Evolutionary conservation across 495 filamentous ascomycete genomes (phyloP).

Genomic region (Neurospora cerealis): DNA sequence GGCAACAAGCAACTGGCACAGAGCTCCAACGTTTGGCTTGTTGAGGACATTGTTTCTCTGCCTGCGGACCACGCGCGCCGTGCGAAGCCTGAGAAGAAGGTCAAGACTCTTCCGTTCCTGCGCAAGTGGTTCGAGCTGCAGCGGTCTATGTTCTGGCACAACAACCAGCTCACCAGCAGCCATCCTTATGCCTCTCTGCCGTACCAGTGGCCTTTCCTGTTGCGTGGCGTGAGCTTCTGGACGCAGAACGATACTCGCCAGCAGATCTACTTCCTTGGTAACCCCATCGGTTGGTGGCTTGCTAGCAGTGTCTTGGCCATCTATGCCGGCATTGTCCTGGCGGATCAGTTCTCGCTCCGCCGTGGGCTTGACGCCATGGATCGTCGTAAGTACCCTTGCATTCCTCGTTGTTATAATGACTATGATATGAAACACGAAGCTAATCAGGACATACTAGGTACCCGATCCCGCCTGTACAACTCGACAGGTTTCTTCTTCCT

Average conservation of each 20-base stretch:
- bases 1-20: slow-evolving; percentile 94
- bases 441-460: slow-evolving; percentile 42
- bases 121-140: slow-evolving; percentile 95
- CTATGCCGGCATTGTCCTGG: slow-evolving; percentile 83
- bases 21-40: slow-evolving; percentile 87
- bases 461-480: slow-evolving; percentile 91
- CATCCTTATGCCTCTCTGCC: slow-evolving; percentile 92
- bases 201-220: slow-evolving; percentile 95
- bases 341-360: slow-evolving; percentile 85
- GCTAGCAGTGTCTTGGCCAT: slow-evolving; percentile 84
- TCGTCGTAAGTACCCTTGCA: slow-evolving; percentile 57
- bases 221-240: slow-evolving; percentile 98
- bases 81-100: slow-evolving; percentile 58
- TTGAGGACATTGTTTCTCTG: slow-evolving; percentile 81
- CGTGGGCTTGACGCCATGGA: slow-evolving; percentile 91
- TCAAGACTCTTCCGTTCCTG: slow-evolving; percentile 78
- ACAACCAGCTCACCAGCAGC: slow-evolving; percentile 92
- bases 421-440: background rate
- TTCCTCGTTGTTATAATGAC: background rate
- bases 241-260: slow-evolving; percentile 91
- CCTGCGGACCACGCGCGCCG: slow-evolving; percentile 57
- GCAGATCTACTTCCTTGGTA: slow-evolving; percentile 98
- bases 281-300: slow-evolving; percentile 97
- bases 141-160: slow-evolving; percentile 97
- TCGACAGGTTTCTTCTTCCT: slow-evolving; percentile 98